These are phyloP conservation scores for Naegleria fowleri DNA, from an alignment of 208 protist species.

Conservation along the genomic window DNA sequence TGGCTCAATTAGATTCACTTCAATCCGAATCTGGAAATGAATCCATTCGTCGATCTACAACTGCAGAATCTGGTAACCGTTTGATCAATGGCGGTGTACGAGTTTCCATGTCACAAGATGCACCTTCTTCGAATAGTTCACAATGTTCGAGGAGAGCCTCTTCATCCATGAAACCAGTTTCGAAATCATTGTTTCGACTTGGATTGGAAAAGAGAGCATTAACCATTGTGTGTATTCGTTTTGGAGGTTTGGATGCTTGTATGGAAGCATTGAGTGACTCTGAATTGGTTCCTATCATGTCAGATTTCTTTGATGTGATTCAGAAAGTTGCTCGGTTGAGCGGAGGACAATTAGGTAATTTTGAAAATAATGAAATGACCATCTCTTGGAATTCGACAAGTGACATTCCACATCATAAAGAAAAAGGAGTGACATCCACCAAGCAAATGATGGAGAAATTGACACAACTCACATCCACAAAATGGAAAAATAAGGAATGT, in stretches of 20 bases:
- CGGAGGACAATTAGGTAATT: neutral
- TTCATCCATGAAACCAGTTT: no score
- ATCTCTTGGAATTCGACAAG: neutral
- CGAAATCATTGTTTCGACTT: neutral
- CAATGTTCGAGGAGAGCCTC: no score
- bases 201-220: neutral
- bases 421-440: neutral
- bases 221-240: neutral
- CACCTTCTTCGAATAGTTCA: no score
- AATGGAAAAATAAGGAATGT: neutral
- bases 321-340: neutral
- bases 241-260: neutral
- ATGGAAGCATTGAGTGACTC: neutral
- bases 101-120: no score
- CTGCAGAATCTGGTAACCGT: no score
- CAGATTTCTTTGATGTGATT: neutral
- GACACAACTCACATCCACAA: neutral
- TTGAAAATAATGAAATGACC: neutral
- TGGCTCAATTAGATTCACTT: neutral
- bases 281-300: neutral
- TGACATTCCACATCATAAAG: neutral
- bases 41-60: no score
- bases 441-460: neutral
- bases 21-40: no score
- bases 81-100: no score